Percentiles rank a stretch among this genome's conserved stretches.
phyloP scores from a whole-genome alignment of 2,329 filamentous ascomycete genomes.

The Malbranchea cinnamomea region DNA sequence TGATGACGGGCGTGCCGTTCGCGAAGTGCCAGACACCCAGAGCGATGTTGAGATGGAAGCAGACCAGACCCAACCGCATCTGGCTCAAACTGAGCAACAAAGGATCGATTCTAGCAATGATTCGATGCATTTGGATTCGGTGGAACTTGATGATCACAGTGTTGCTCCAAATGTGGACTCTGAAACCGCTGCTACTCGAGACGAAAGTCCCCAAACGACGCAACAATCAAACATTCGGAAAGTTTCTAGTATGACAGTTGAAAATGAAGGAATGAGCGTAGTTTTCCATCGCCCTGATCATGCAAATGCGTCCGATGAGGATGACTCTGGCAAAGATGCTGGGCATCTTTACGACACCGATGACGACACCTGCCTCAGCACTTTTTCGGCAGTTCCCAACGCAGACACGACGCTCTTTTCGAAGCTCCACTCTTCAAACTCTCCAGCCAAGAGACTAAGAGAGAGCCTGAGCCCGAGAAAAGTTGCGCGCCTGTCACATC shows the following conservation, averaged over 20 bases:
- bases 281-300: constrained; percentile 18
- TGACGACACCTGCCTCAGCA: constrained; percentile 49
- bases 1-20: too few species aligned
- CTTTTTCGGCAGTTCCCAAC: constrained; percentile 70
- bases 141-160: background rate
- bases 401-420: constrained; percentile 69
- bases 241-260: constrained; percentile 22
- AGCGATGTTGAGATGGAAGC: constrained; percentile 6
- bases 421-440: constrained; percentile 49
- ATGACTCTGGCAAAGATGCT: constrained; percentile 11
- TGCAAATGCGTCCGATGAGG: constrained; percentile 12
- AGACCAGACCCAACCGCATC: too few species aligned
- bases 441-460: constrained; percentile 36
- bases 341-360: constrained; percentile 18
- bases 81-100: constrained; percentile 3
- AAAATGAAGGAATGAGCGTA: constrained; percentile 30
- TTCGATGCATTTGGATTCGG: background rate
- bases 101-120: constrained; percentile 3
- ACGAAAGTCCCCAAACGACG: too few species aligned
- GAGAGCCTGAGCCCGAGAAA: constrained; percentile 32
- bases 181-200: too few species aligned
- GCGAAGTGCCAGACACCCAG: too few species aligned
- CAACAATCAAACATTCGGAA: too few species aligned
- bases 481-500: constrained; percentile 9
- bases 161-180: background rate